Percentiles rank a stretch among this genome's conserved stretches.
Conservation (phyloP, 177 flowering plant species). For the Vitis hybrid region DNA sequence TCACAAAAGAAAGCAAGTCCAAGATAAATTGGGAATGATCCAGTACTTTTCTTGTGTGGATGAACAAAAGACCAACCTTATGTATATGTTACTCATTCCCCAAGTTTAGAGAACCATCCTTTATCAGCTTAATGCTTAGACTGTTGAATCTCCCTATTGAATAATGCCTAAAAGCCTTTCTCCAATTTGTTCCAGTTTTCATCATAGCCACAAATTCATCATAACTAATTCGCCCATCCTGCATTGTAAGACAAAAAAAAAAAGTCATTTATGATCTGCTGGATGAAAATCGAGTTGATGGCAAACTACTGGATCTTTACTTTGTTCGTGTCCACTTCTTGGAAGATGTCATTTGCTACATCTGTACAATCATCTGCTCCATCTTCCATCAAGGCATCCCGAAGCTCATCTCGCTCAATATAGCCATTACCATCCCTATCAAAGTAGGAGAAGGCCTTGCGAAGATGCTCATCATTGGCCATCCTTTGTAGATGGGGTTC, state of each 20-base stretch:
- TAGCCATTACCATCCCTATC: constrained; percentile 82
- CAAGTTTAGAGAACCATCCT: constrained; percentile 66
- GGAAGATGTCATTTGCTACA: constrained; percentile 85
- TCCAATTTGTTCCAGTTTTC: constrained; percentile 84
- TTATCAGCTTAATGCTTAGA: constrained; percentile 67
- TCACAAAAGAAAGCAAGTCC: constrained; percentile 21
- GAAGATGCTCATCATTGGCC: constrained; percentile 93
- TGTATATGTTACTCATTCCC: constrained; percentile 30
- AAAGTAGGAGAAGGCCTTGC: constrained; percentile 83
- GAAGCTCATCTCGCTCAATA: constrained; percentile 85
- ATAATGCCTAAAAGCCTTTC: constrained; percentile 74
- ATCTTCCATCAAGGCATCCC: constrained; percentile 78
- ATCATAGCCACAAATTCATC: constrained; percentile 79
- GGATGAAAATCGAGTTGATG: not conserved
- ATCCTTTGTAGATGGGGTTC: constrained; percentile 61
- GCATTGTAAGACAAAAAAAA: constrained; percentile 12
- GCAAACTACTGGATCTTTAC: constrained; percentile 27
- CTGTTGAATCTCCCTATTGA: constrained; percentile 77
- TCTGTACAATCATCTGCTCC: constrained; percentile 63
- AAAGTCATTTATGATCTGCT: constrained; percentile 11
- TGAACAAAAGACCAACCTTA: constrained; percentile 9
- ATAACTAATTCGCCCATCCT: constrained; percentile 72
- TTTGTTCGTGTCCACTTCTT: constrained; percentile 95
- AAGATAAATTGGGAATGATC: constrained; percentile 7
- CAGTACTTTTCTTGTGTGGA: constrained; percentile 8